phyloP scores from a whole-genome alignment of 306 rosid genomes.

The Sicyos edulis region DNA sequence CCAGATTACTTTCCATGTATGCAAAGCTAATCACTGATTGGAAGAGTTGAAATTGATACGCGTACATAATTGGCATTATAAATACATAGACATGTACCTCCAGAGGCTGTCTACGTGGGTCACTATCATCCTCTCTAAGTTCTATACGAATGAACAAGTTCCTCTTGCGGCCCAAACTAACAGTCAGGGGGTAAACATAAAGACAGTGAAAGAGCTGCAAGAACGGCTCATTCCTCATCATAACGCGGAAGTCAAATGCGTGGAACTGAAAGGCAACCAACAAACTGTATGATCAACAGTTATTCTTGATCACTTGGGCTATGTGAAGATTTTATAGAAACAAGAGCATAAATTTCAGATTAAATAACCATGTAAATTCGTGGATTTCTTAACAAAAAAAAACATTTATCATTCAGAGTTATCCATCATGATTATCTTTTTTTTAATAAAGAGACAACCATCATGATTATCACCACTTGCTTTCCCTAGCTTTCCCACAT shows the following conservation, averaged over 20 bases:
- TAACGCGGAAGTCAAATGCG: constrained; percentile 96
- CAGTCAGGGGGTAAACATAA: constrained; percentile 82
- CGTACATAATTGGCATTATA: neutral
- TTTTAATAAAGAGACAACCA: too few species aligned
- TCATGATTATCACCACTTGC: neutral
- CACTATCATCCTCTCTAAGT: constrained; percentile 87
- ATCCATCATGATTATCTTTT: neutral
- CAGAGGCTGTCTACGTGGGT: constrained; percentile 77
- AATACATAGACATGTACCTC: constrained; percentile 46
- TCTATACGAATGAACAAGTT: constrained; percentile 85
- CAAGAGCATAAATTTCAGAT: neutral
- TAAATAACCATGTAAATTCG: neutral
- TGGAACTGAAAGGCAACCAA: constrained; percentile 70
- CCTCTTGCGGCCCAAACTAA: constrained; percentile 94
- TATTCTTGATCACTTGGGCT: neutral
- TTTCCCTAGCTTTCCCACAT: neutral
- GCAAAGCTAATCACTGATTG: neutral
- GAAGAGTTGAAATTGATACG: constrained; percentile 1
- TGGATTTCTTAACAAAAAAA: too few species aligned
- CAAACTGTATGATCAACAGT: constrained; percentile 14
- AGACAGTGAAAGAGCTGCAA: constrained; percentile 97
- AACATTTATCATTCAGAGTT: neutral
- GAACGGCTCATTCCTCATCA: constrained; percentile 93
- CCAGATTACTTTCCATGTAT: constrained; percentile 15
- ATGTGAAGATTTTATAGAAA: neutral